phyloP scores from a whole-genome alignment of 2,329 filamentous ascomycete genomes.

The Hymenoscyphus fraxineus region DNA sequence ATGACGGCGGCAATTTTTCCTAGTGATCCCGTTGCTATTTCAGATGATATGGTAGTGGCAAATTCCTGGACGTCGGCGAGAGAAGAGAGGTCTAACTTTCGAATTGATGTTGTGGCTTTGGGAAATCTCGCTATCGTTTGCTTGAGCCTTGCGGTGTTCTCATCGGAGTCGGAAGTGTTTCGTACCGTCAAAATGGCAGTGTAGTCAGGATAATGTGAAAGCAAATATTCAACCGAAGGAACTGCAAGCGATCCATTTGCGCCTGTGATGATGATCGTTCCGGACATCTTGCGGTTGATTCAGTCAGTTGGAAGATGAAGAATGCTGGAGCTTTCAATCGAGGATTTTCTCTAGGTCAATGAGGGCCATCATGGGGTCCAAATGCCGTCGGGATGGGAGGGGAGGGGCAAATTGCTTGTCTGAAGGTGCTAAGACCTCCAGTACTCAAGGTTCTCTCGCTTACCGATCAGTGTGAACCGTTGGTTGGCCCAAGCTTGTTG shows the following conservation, averaged over 20 bases:
- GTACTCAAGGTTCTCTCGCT: no score
- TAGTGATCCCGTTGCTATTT: constrained; percentile 31
- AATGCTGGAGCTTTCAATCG: neutral
- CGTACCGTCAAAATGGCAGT: constrained; percentile 34
- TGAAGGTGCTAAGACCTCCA: no score
- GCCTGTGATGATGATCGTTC: constrained; percentile 44
- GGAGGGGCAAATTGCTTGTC: no score
- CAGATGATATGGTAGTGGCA: constrained; percentile 28
- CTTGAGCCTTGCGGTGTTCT: constrained; percentile 31
- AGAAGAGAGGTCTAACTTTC: constrained; percentile 36
- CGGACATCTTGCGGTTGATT: neutral
- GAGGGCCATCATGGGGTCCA: no score
- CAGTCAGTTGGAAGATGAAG: neutral
- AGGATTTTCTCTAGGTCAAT: neutral
- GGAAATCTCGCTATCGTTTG: constrained; percentile 25
- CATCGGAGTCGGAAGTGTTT: constrained; percentile 29
- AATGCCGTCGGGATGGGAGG: no score
- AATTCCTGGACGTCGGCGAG: constrained; percentile 38
- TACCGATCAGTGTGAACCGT: no score
- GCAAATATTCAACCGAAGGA: constrained; percentile 29
- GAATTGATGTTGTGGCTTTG: constrained; percentile 31
- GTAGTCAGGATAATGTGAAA: constrained; percentile 25
- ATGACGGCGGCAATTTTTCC: constrained; percentile 38
- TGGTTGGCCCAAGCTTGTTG: no score
- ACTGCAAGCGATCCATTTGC: constrained; percentile 40